Conservation (phyloP, 139 green algal genomes). For the Tetradesmus lagerheimii region DNA sequence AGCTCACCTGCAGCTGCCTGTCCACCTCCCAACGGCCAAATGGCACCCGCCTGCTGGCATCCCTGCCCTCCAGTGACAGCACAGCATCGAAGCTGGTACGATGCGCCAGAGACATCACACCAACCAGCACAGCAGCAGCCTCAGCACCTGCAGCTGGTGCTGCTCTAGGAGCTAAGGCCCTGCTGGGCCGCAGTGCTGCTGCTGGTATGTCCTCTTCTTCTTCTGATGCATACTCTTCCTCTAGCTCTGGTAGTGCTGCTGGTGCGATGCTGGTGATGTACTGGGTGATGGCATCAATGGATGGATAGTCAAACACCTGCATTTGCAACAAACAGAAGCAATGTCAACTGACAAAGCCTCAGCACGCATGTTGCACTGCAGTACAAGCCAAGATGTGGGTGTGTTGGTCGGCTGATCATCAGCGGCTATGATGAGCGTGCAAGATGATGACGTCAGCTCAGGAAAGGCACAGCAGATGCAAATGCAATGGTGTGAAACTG, state of each 20-base stretch:
- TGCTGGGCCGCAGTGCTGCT: neutral
- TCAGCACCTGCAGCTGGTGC: neutral
- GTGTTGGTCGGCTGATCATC: too few relatives aligned
- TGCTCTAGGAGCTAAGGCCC: neutral
- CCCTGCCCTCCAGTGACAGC: neutral
- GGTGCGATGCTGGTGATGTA: slow-evolving; percentile 20
- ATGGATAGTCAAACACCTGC: slow-evolving; percentile 82
- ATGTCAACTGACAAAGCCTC: too few relatives aligned
- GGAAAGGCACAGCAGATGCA: neutral
- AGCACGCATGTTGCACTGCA: too few relatives aligned
- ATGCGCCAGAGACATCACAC: neutral
- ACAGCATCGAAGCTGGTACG: neutral
- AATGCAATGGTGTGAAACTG: neutral
- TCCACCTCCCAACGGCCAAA: slow-evolving; percentile 71
- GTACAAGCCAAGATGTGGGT: too few relatives aligned
- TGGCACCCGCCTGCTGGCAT: slow-evolving; percentile 58
- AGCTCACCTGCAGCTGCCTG: neutral
- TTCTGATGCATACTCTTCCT: neutral
- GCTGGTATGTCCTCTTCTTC: neutral
- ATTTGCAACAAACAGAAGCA: slow-evolving; percentile 47
- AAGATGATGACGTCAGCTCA: neutral
- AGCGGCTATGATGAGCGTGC: neutral
- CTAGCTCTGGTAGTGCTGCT: neutral
- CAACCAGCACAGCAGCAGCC: neutral
- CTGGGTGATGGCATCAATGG: slow-evolving; percentile 15